Percentiles rank a stretch among this genome's conserved stretches.
These are phyloP conservation scores for Amphirosellinia nigrospora DNA, from an alignment of 495 filamentous ascomycete species.

Conservation along the genomic window DNA sequence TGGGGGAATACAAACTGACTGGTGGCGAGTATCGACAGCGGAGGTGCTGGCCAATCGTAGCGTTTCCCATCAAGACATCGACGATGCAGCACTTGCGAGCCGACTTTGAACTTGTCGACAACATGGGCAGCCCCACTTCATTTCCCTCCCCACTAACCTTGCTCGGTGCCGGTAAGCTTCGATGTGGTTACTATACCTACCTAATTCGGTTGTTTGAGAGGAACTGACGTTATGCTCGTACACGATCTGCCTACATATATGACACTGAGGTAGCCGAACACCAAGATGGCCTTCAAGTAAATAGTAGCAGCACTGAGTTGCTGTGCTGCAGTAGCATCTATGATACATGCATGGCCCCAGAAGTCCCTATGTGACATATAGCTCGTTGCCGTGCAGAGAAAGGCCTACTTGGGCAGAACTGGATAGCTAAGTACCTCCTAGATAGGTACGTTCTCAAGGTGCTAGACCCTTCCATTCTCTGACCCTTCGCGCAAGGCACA, in stretches of 20 bases:
- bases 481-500: slow-evolving; percentile 26
- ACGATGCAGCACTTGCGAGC: background rate
- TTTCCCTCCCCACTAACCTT: background rate
- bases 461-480: too few relatives aligned
- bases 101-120: background rate
- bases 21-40: background rate
- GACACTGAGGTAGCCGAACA: too few relatives aligned
- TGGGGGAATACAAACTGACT: too few relatives aligned
- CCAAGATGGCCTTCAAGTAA: background rate
- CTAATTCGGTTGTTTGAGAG: background rate
- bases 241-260: background rate
- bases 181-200: background rate
- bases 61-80: background rate
- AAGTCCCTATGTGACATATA: background rate
- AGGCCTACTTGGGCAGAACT: background rate
- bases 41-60: slow-evolving; percentile 7
- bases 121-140: background rate
- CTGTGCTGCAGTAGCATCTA: too few relatives aligned
- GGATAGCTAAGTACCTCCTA: too few relatives aligned
- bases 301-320: too few relatives aligned
- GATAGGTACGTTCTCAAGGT: too few relatives aligned
- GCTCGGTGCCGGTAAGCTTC: background rate
- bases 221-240: background rate
- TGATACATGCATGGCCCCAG: too few relatives aligned
- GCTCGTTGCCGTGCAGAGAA: background rate